phyloP scores from a whole-genome alignment of 495 filamentous ascomycete species.

The Hamigera avellanea region DNA sequence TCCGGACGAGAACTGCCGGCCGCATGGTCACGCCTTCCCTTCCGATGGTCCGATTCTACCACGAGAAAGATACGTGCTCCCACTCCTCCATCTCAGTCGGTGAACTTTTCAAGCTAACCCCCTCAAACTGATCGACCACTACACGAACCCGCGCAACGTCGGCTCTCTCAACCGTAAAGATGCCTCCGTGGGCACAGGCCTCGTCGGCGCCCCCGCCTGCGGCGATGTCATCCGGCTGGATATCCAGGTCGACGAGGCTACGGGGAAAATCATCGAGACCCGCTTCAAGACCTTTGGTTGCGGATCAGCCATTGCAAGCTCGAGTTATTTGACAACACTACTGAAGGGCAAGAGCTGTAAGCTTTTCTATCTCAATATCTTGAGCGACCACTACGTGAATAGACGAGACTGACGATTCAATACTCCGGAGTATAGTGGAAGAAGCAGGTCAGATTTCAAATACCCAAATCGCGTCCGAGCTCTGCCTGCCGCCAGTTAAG shows the following conservation, averaged over 20 bases:
- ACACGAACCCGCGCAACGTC: constrained; percentile 86
- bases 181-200: constrained; percentile 83
- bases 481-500: constrained; percentile 86
- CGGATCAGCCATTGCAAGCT: constrained; percentile 86
- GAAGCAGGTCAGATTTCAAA: constrained; percentile 86
- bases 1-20: too few species aligned
- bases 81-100: too few species aligned
- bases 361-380: too few species aligned
- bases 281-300: constrained; percentile 99
- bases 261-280: constrained; percentile 84
- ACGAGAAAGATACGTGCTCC: too few species aligned
- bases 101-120: too few species aligned
- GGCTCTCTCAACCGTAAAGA: constrained; percentile 84
- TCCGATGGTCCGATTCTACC: too few species aligned
- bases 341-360: constrained; percentile 88
- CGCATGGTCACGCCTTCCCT: too few species aligned
- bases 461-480: constrained; percentile 93
- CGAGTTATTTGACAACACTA: constrained; percentile 82
- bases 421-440: constrained; percentile 52
- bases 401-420: too few species aligned
- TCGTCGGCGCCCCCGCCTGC: constrained; percentile 82
- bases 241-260: constrained; percentile 86
- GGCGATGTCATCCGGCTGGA: constrained; percentile 99
- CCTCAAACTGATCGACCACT: constrained; percentile 92
- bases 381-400: too few species aligned